Percentiles rank a stretch among this genome's conserved stretches.
These are phyloP conservation scores for Talaromyces sp. DNA, from an alignment of 2,329 filamentous ascomycete species.

Conservation along the genomic window DNA sequence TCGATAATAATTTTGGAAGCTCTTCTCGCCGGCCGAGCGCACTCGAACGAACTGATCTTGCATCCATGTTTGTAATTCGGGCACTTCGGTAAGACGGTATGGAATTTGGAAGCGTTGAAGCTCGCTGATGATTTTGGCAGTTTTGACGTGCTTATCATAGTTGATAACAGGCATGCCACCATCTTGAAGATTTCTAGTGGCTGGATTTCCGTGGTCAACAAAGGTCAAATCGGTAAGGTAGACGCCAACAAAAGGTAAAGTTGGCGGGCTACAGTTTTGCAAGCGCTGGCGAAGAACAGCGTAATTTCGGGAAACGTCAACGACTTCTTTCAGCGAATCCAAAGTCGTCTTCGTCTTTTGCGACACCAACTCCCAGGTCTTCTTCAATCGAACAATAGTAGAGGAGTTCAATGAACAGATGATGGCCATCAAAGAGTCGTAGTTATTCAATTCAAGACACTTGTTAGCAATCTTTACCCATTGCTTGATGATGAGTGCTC, in stretches of 20 bases:
- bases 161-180: constrained; percentile 79
- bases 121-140: constrained; percentile 91
- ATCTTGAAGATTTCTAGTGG: constrained; percentile 74
- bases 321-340: constrained; percentile 74
- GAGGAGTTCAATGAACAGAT: constrained; percentile 91
- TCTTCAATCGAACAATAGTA: constrained; percentile 80
- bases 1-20: constrained; percentile 69
- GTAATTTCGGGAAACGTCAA: constrained; percentile 89
- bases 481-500: constrained; percentile 87
- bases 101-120: constrained; percentile 95
- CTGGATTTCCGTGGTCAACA: constrained; percentile 87
- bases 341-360: constrained; percentile 77
- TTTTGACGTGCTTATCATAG: constrained; percentile 94
- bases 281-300: constrained; percentile 78
- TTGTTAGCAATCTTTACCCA: constrained; percentile 94
- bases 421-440: constrained; percentile 94
- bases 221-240: constrained; percentile 96
- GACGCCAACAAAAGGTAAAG: constrained; percentile 91
- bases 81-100: constrained; percentile 76
- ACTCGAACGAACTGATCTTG: constrained; percentile 75
- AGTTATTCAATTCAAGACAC: constrained; percentile 88
- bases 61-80: constrained; percentile 92
- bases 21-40: constrained; percentile 60
- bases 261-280: constrained; percentile 82
- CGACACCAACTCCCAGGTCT: constrained; percentile 88